Conservation (phyloP, 257 asterid species). For the Scutellaria galericulata region DNA sequence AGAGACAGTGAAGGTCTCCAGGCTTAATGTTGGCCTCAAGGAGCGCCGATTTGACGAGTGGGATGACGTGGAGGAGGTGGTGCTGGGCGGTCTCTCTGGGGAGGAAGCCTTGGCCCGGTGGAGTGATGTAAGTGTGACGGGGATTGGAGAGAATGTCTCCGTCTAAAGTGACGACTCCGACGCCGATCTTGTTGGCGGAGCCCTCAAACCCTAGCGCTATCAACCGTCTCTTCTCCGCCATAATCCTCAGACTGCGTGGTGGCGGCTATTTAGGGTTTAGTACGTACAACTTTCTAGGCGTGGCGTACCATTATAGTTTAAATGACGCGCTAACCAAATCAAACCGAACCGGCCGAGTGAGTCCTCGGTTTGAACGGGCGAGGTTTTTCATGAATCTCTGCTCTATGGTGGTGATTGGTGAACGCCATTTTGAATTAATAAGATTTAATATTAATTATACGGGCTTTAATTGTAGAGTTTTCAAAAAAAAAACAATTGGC, state of each 20-base stretch:
- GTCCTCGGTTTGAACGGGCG: no score
- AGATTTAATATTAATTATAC: no score
- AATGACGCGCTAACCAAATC: no score
- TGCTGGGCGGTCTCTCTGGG: constrained; percentile 98
- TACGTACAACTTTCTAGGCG: no score
- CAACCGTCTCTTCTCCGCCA: constrained; percentile 61
- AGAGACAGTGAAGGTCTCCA: constrained; percentile 72
- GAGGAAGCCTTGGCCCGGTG: constrained; percentile 96
- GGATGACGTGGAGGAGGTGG: constrained; percentile 84
- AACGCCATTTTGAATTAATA: no score
- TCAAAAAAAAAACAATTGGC: no score
- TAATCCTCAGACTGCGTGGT: not conserved
- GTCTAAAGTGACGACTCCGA: constrained; percentile 77
- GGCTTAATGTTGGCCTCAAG: constrained; percentile 62
- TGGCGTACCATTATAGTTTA: no score
- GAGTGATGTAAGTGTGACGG: constrained; percentile 94
- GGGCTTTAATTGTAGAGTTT: no score
- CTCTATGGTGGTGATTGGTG: no score
- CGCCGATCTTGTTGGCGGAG: constrained; percentile 92
- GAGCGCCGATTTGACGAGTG: constrained; percentile 73
- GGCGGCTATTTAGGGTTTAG: no score
- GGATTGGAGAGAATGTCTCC: constrained; percentile 87
- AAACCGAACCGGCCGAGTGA: no score
- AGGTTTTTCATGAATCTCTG: no score
- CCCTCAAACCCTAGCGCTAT: constrained; percentile 88